Evolutionary conservation across 1,139 yeast species (phyloP).

Genomic region (Kodamaea sp.): DNA sequence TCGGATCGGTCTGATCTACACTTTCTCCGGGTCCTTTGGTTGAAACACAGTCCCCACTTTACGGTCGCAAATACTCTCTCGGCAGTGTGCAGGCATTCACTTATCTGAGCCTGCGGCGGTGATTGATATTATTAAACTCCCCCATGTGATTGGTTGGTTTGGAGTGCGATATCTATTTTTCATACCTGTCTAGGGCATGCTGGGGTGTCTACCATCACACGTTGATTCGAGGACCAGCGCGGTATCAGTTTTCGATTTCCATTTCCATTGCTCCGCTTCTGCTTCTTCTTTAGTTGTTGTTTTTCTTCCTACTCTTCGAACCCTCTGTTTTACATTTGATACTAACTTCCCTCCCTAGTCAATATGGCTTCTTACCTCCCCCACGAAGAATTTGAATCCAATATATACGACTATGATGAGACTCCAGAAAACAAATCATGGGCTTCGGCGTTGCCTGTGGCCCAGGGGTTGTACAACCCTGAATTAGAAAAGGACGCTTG

Average conservation of each 20-base stretch:
- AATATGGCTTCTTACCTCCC: slow-evolving; percentile 36
- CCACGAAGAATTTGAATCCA: slow-evolving; percentile 41
- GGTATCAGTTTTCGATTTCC: too few relatives aligned
- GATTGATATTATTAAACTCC: slow-evolving; percentile 5
- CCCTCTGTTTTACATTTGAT: background rate
- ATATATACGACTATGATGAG: slow-evolving; percentile 68
- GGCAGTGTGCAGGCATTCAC: too few relatives aligned
- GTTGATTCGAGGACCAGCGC: too few relatives aligned
- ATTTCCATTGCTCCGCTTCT: too few relatives aligned
- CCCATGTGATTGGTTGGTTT: slow-evolving; percentile 8
- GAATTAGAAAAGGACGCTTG: slow-evolving; percentile 95
- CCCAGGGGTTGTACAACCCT: slow-evolving; percentile 91
- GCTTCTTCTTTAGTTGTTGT: background rate
- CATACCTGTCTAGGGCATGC: too few relatives aligned
- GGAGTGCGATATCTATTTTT: background rate
- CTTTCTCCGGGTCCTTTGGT: too few relatives aligned
- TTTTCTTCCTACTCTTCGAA: background rate
- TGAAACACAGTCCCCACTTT: too few relatives aligned
- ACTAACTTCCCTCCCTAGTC: slow-evolving; percentile 5
- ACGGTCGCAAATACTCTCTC: too few relatives aligned
- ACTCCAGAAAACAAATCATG: slow-evolving; percentile 80
- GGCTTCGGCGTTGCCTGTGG: slow-evolving; percentile 87
- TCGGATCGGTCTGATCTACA: too few relatives aligned
- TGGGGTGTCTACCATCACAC: too few relatives aligned
- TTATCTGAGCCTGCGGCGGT: slow-evolving; percentile 7